Evolutionary conservation across 1,284 basidiomycete genomes (phyloP).

Genomic region (Gomphus sp.): DNA sequence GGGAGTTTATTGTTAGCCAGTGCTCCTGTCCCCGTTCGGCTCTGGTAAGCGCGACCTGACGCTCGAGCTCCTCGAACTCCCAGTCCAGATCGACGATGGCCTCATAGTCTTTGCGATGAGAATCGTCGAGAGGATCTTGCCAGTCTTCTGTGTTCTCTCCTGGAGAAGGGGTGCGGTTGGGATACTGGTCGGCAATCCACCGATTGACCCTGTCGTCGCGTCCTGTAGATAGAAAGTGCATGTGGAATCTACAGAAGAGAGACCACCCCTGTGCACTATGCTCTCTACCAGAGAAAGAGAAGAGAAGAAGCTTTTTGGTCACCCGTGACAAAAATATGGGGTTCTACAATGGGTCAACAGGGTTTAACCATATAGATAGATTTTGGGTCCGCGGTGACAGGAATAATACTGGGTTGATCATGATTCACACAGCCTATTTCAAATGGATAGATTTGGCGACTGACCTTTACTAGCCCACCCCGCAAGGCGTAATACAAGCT

Average conservation of each 20-base stretch:
- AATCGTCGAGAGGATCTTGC: background rate
- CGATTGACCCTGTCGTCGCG: conserved; percentile 8
- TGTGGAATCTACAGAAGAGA: background rate
- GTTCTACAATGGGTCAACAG: too few species aligned
- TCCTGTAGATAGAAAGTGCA: conserved; percentile 8
- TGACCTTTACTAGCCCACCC: too few species aligned
- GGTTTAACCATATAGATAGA: too few species aligned
- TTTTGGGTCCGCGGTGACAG: too few species aligned
- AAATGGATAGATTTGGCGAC: too few species aligned
- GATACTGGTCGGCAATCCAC: conserved; percentile 8
- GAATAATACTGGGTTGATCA: too few species aligned
- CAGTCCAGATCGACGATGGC: background rate
- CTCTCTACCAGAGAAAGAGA: background rate
- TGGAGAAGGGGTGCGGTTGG: background rate
- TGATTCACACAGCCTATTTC: too few species aligned
- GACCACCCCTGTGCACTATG: background rate
- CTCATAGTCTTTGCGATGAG: background rate
- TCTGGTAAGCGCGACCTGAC: conserved; percentile 5
- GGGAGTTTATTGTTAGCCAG: background rate
- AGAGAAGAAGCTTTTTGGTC: background rate
- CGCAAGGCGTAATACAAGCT: too few species aligned
- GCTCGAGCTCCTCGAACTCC: conserved; percentile 9
- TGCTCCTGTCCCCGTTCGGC: background rate
- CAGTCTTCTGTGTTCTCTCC: background rate
- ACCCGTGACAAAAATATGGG: too few species aligned